A percentile compares a stretch with the other conserved stretches of the same genome.
Conservation (phyloP, 116 monocot species). For the Trichopus zeylanicus region DNA sequence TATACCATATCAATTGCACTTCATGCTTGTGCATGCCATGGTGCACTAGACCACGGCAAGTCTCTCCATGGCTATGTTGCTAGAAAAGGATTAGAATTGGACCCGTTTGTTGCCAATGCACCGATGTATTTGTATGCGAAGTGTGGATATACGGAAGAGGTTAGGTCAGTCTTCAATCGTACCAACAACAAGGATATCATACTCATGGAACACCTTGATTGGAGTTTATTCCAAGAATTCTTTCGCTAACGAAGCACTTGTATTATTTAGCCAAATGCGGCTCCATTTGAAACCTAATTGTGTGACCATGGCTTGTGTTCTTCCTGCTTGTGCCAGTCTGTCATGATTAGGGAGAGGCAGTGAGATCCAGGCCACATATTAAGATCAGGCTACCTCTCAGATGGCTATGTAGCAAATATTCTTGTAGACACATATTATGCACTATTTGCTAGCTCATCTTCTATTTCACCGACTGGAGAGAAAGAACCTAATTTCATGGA, state of each 20-base stretch:
- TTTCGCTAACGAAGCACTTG: constrained; percentile 55
- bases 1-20: constrained; percentile 45
- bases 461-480: constrained; percentile 31
- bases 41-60: constrained; percentile 41
- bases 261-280: constrained; percentile 42
- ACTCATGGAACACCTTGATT: constrained; percentile 76
- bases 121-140: constrained; percentile 59
- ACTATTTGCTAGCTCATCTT: constrained; percentile 28
- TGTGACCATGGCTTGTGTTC: constrained; percentile 55
- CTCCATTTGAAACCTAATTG: constrained; percentile 33
- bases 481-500: constrained; percentile 64
- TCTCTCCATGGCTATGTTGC: constrained; percentile 37
- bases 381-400: constrained; percentile 17
- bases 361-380: constrained; percentile 56
- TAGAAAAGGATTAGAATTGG: constrained; percentile 33
- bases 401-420: constrained; percentile 44
- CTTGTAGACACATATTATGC: constrained; percentile 76
- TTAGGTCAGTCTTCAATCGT: constrained; percentile 8
- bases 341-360: constrained; percentile 61
- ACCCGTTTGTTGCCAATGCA: constrained; percentile 48
- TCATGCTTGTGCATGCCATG: constrained; percentile 54
- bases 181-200: constrained; percentile 34
- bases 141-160: constrained; percentile 10
- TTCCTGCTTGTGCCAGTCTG: constrained; percentile 55
- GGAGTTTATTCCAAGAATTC: constrained; percentile 62